Evolutionary conservation across 2,329 filamentous ascomycete genomes (phyloP).

Genomic region (Seiridium cupressi): DNA sequence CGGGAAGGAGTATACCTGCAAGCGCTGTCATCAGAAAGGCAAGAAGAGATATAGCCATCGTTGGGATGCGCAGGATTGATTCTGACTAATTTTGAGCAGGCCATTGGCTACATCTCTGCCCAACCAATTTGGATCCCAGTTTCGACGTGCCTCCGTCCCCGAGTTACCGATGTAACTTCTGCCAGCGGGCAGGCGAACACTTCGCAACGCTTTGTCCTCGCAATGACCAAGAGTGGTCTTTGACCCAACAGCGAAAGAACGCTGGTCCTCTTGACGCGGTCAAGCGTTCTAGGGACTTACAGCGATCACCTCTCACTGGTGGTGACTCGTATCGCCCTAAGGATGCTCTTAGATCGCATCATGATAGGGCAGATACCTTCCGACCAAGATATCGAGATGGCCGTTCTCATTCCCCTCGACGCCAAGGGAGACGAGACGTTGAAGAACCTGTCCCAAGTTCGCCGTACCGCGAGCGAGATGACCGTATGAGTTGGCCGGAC

Average conservation of each 20-base stretch:
- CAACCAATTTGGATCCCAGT: constrained; percentile 38
- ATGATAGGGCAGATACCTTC: not conserved
- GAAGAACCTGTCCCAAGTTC: too few species aligned
- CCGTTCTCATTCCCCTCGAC: not conserved
- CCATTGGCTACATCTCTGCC: constrained; percentile 36
- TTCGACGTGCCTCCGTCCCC: constrained; percentile 29
- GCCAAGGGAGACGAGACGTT: not conserved
- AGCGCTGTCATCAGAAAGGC: constrained; percentile 29
- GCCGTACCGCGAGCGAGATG: too few species aligned
- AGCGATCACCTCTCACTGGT: not conserved
- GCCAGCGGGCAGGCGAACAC: constrained; percentile 30
- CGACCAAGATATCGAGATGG: not conserved
- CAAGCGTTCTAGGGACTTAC: not conserved
- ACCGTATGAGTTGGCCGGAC: not conserved
- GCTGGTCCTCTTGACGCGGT: constrained; percentile 4
- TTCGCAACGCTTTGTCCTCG: constrained; percentile 33
- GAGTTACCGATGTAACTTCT: constrained; percentile 33
- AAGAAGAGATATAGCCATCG: constrained; percentile 14
- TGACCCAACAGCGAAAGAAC: constrained; percentile 29
- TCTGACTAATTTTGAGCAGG: constrained; percentile 25
- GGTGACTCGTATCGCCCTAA: not conserved
- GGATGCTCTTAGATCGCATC: not conserved
- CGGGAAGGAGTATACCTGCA: constrained; percentile 26
- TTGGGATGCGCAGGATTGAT: not conserved
- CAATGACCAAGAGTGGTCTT: constrained; percentile 28